Evolutionary conservation across 352 stramenopile species (phyloP).

Genomic region (Globisporangium spiculum): DNA sequence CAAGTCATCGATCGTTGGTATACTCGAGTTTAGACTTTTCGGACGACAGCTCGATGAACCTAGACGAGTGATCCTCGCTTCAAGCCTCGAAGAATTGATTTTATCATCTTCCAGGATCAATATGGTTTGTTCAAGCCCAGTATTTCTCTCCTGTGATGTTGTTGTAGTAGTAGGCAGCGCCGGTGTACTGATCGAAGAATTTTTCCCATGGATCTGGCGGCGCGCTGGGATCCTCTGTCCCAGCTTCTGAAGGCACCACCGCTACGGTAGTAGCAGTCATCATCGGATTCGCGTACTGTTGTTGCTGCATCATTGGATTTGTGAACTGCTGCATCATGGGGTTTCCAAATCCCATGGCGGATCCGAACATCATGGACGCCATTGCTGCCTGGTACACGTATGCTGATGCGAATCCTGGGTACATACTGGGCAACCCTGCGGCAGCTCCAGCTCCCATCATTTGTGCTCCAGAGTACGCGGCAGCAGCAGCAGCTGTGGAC

Average conservation of each 20-base stretch:
- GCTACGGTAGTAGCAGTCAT: conserved; percentile 2
- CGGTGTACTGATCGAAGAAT: conserved; percentile 85
- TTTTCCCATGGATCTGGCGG: conserved; percentile 78
- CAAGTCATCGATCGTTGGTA: conserved; percentile 44
- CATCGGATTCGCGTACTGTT: conserved; percentile 27
- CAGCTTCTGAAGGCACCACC: background rate
- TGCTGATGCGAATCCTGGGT: conserved; percentile 48
- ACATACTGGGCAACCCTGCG: conserved; percentile 23
- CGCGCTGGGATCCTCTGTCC: conserved; percentile 13
- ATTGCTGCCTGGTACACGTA: conserved; percentile 68
- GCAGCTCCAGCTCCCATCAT: conserved; percentile 26
- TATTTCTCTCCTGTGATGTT: conserved; percentile 82
- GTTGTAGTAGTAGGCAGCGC: conserved; percentile 88
- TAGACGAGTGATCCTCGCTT: conserved; percentile 39
- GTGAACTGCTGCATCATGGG: conserved; percentile 36
- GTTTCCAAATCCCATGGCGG: conserved; percentile 41
- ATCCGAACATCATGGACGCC: conserved; percentile 54
- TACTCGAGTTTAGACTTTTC: conserved; percentile 72
- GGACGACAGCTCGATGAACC: conserved; percentile 74
- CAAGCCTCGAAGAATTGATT: background rate
- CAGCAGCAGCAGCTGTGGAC: conserved; percentile 4
- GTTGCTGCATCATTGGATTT: conserved; percentile 30
- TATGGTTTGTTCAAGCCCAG: conserved; percentile 47
- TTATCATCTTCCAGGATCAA: background rate
- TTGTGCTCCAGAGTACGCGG: conserved; percentile 16